Conservation (phyloP, 1,284 basidiomycete species). For the Rhodotorula sp. region DNA sequence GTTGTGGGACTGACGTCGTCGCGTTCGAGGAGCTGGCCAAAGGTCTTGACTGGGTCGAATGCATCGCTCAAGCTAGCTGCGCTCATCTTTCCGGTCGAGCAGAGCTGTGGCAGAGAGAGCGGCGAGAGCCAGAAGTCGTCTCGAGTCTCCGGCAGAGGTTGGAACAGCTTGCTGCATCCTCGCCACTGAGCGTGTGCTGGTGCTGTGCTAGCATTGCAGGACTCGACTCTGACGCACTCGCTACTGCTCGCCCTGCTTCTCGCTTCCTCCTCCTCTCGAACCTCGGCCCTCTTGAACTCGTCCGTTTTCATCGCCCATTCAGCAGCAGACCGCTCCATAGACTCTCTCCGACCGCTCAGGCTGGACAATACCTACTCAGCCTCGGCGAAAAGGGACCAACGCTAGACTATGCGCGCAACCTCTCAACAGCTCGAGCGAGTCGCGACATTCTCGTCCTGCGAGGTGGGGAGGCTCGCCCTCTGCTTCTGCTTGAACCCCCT, state of each 20-base stretch:
- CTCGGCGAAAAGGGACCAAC: no score
- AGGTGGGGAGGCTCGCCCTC: conserved; percentile 13
- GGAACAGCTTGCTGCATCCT: no score
- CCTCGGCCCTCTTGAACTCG: no score
- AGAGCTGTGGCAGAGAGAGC: conserved; percentile 8
- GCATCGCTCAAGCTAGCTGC: background rate
- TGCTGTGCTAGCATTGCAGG: no score
- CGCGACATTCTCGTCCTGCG: conserved; percentile 29
- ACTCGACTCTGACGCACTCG: no score
- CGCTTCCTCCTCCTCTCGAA: no score
- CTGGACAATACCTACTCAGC: no score
- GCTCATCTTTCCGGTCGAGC: background rate
- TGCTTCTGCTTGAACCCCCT: no score
- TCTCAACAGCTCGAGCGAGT: conserved; percentile 9
- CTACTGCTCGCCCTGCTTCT: no score
- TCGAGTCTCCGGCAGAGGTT: background rate
- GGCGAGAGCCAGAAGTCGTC: no score
- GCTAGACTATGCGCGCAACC: background rate
- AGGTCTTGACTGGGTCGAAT: conserved; percentile 37
- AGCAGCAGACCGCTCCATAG: background rate
- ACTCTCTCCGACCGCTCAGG: background rate
- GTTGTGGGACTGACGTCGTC: conserved; percentile 32
- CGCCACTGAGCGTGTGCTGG: no score
- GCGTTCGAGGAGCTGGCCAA: conserved; percentile 31
- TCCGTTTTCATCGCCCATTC: background rate